Percentiles rank a stretch among this genome's conserved stretches.
These are phyloP conservation scores for Leishmania guyanensis DNA, from an alignment of 208 protist genomes.

Conservation along the genomic window DNA sequence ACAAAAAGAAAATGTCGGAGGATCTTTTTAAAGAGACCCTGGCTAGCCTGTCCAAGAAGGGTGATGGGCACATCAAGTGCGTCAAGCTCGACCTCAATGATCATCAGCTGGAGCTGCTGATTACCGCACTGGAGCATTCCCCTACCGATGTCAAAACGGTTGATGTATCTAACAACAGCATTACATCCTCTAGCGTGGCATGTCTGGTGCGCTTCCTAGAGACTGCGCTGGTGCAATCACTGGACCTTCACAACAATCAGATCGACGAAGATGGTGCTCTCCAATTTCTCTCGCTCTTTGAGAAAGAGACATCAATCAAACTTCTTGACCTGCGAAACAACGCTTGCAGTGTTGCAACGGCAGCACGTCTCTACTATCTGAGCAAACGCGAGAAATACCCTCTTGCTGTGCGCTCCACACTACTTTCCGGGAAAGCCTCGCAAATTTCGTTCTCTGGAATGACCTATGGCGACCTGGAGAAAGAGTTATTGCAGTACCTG, in stretches of 20 bases:
- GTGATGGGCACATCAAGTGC: constrained; percentile 50
- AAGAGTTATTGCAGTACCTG: constrained; percentile 58
- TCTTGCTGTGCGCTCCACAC: constrained; percentile 39
- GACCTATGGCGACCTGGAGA: constrained; percentile 59
- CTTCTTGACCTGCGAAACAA: constrained; percentile 52
- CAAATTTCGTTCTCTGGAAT: constrained; percentile 53
- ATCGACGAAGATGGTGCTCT: constrained; percentile 68
- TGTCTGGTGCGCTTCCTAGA: constrained; percentile 47
- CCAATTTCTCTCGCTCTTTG: constrained; percentile 56
- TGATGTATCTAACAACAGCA: constrained; percentile 61
- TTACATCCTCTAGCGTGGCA: constrained; percentile 53
- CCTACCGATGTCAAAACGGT: constrained; percentile 43
- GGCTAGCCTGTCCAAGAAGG: constrained; percentile 40
- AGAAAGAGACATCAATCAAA: constrained; percentile 24
- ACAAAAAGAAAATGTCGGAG: constrained; percentile 15
- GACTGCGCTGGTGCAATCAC: constrained; percentile 41
- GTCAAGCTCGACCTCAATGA: constrained; percentile 43
- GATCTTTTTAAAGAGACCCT: constrained; percentile 49
- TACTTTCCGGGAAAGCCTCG: constrained; percentile 43
- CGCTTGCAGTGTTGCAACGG: constrained; percentile 42
- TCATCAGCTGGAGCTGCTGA: constrained; percentile 52
- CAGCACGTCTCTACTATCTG: constrained; percentile 55
- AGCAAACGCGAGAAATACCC: constrained; percentile 40
- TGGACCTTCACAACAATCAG: constrained; percentile 62
- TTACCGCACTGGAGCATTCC: constrained; percentile 65